These are phyloP conservation scores for Salvia miltiorrhiza DNA, from an alignment of 257 asterid species.

Conservation along the genomic window DNA sequence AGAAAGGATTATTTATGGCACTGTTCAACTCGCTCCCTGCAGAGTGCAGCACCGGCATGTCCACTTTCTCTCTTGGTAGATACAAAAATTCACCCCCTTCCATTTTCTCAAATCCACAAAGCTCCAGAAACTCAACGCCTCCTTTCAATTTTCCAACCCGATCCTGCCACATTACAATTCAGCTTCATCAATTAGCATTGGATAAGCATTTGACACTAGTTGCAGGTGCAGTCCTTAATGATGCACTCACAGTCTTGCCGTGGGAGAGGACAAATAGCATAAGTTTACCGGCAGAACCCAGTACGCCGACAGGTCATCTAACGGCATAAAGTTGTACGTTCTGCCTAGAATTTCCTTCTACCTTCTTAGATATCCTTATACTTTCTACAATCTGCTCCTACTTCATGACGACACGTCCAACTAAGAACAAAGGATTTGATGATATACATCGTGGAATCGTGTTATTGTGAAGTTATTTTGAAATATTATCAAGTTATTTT, in stretches of 20 bases:
- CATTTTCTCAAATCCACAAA: constrained; percentile 85
- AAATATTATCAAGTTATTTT: no score
- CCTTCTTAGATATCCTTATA: no score
- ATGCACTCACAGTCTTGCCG: background rate
- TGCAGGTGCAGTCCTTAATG: background rate
- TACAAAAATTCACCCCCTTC: constrained; percentile 85
- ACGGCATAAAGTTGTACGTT: no score
- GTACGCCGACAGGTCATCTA: background rate
- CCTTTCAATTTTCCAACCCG: constrained; percentile 90
- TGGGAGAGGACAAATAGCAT: no score
- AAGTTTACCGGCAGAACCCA: no score
- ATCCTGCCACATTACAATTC: constrained; percentile 52
- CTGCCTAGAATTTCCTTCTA: no score
- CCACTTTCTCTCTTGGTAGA: constrained; percentile 80
- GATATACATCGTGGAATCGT: no score
- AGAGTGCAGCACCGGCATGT: constrained; percentile 73
- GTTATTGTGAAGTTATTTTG: no score
- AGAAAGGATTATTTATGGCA: constrained; percentile 89
- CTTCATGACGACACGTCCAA: no score
- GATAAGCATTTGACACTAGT: background rate
- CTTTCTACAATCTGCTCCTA: no score
- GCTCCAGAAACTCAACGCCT: constrained; percentile 84
- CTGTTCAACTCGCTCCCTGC: constrained; percentile 87
- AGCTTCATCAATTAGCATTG: no score
- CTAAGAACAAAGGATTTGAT: no score